Conservation (phyloP, 495 filamentous ascomycete species). For the Tuber microsphaerosporum region DNA sequence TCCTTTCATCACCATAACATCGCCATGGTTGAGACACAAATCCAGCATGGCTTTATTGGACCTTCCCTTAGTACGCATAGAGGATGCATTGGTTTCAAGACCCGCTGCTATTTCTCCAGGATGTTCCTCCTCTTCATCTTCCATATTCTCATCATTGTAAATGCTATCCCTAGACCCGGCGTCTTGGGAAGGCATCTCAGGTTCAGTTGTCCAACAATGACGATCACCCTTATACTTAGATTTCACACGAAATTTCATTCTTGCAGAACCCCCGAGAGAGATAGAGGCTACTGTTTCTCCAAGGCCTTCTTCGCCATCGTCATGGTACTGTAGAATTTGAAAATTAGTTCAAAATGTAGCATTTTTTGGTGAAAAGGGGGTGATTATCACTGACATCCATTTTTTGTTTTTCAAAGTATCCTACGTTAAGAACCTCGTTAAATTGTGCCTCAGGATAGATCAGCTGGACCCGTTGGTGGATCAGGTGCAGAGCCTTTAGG, state of each 20-base stretch:
- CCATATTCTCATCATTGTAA: slow-evolving; percentile 44
- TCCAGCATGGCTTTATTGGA: slow-evolving; percentile 34
- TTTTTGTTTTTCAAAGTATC: slow-evolving; percentile 62
- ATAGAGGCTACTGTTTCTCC: slow-evolving; percentile 70
- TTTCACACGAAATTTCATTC: slow-evolving; percentile 68
- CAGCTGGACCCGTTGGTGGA: slow-evolving; percentile 28
- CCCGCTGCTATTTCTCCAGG: slow-evolving; percentile 33
- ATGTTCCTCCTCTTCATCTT: slow-evolving; percentile 30
- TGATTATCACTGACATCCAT: slow-evolving; percentile 55
- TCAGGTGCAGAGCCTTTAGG: slow-evolving; percentile 47
- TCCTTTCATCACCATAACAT: slow-evolving; percentile 78
- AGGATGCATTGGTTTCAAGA: slow-evolving; percentile 13
- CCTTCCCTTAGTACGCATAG: slow-evolving; percentile 21
- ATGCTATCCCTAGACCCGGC: slow-evolving; percentile 45
- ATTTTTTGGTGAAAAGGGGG: background rate
- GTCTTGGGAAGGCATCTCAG: slow-evolving; percentile 27
- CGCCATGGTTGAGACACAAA: slow-evolving; percentile 61
- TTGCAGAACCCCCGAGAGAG: slow-evolving; percentile 61
- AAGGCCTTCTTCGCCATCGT: slow-evolving; percentile 71
- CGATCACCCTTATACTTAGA: slow-evolving; percentile 43
- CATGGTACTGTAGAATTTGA: slow-evolving; percentile 59
- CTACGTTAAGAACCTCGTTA: slow-evolving; percentile 70
- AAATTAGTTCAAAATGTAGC: slow-evolving; percentile 29
- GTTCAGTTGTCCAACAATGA: slow-evolving; percentile 39
- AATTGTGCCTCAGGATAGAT: slow-evolving; percentile 45